phyloP scores from a whole-genome alignment of 2,329 filamentous ascomycete genomes.

The Claviceps citrina region DNA sequence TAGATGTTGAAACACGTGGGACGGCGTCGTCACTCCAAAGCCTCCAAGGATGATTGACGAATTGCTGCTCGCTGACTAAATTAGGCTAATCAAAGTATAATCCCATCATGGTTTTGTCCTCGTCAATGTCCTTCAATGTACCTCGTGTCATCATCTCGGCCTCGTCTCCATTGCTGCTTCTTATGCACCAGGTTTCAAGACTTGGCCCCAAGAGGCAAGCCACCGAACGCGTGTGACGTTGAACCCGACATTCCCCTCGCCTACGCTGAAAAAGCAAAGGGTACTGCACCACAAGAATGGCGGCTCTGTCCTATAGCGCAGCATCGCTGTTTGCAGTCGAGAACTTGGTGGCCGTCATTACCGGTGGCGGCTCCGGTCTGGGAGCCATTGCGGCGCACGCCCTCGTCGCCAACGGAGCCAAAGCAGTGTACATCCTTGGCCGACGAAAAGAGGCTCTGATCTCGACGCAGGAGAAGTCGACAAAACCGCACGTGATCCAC shows the following conservation, averaged over 20 bases:
- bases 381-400: conserved; percentile 39
- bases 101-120: not conserved
- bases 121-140: no score
- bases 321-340: conserved; percentile 33
- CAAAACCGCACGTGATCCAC: conserved; percentile 17
- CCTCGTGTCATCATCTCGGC: no score
- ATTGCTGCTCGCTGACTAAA: not conserved
- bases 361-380: conserved; percentile 41
- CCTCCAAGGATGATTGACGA: no score
- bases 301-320: conserved; percentile 6
- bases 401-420: conserved; percentile 13
- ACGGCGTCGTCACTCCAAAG: no score
- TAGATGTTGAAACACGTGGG: no score
- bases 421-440: conserved; percentile 26
- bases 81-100: not conserved
- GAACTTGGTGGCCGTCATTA: conserved; percentile 41
- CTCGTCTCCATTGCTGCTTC: not conserved
- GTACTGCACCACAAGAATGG: conserved; percentile 2
- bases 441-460: conserved; percentile 21
- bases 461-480: conserved; percentile 9
- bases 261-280: not conserved
- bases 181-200: no score
- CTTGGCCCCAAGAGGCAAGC: no score
- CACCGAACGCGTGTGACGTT: not conserved
- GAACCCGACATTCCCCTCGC: not conserved